phyloP scores from a whole-genome alignment of 371 early-diverging fungal species.

The Apophysomyces elegans region DNA sequence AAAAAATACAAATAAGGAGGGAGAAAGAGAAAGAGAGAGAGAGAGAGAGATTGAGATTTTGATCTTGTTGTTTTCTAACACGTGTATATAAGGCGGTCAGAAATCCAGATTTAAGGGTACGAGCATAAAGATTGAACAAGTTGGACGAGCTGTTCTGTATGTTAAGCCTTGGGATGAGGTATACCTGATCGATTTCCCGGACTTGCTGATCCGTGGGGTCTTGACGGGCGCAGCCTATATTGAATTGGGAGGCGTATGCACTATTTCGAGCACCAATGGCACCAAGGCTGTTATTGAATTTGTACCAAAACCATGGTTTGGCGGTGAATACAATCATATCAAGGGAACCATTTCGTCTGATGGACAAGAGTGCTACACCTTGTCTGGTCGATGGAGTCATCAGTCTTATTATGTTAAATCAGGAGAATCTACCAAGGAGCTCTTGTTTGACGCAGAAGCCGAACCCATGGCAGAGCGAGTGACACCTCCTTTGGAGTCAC shows the following conservation, averaged over 20 bases:
- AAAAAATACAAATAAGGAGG: background rate
- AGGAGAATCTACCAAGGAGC: slow-evolving; percentile 32
- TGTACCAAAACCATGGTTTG: slow-evolving; percentile 52
- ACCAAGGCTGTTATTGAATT: slow-evolving; percentile 66
- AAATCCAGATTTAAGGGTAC: slow-evolving; percentile 72
- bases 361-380: slow-evolving; percentile 25
- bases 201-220: slow-evolving; percentile 64
- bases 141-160: slow-evolving; percentile 57
- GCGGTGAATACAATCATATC: slow-evolving; percentile 46
- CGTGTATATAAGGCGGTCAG: slow-evolving; percentile 44
- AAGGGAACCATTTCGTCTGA: slow-evolving; percentile 32
- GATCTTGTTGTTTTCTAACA: too few relatives aligned
- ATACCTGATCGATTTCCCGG: slow-evolving; percentile 66
- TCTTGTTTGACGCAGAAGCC: slow-evolving; percentile 69
- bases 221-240: slow-evolving; percentile 67
- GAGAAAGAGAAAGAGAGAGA: too few relatives aligned
- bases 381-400: slow-evolving; percentile 65
- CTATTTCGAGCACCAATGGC: slow-evolving; percentile 58
- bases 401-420: slow-evolving; percentile 45
- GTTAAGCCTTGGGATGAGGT: slow-evolving; percentile 53
- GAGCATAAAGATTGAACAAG: slow-evolving; percentile 67
- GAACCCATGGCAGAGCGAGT: slow-evolving; percentile 59
- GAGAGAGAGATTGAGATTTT: too few relatives aligned
- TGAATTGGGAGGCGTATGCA: slow-evolving; percentile 62
- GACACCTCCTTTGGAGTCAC: slow-evolving; percentile 53